Base-by-base conservation (phyloP, 495 filamentous ascomycete species). In the Penicillium bovifimosum region DNA sequence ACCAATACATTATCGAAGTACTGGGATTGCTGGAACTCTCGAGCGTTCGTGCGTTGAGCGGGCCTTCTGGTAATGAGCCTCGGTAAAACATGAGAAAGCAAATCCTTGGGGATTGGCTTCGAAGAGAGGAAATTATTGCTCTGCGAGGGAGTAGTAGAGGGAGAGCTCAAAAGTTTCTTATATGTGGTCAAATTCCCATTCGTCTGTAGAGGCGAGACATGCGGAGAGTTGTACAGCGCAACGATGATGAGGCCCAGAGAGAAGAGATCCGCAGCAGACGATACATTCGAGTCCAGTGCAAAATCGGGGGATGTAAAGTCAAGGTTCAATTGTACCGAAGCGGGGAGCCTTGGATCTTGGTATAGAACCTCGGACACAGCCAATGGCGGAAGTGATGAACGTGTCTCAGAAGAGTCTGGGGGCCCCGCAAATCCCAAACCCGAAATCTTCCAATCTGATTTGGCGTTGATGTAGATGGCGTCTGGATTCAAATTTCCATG, bases 381-480 rank as follows among this genome's bases (percentile, higher is more conserved):
- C 55, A 96, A 82, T 9, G 88, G 86, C 13, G 83, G 74, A 20
- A 91, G 76, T 5, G 85, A 83, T 9, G 83, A 82, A 17, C 84
- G 77, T 36, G 84, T 82, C 20, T 79, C 80, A 8, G 87, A 87
- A 42, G 78, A 75, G 50, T 86, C 82, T 24, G 86, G 80, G 8
- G 88, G 86, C 16, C 87, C 86, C 59, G 88, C 86, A 69, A 96
- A 97, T n/a, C 85, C 81, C 39, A 98, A 76, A 29, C 91, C 92
- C 47, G 89, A 90, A 44, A 98, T 88, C 65, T 98, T 98, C 93
- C 93, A 98, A 69, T 98, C 93, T 6, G 91, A 95, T 80, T 98
- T 98, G 13, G 87, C 83, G 72, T 98, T 98, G 61, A 98, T 78
- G 49, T 92, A 86, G 41, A 98, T 83, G n/a, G 91, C 89, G 46